phyloP scores from a whole-genome alignment of 2,329 filamentous ascomycete genomes.

The Lasiodiplodia hormozganensis region DNA sequence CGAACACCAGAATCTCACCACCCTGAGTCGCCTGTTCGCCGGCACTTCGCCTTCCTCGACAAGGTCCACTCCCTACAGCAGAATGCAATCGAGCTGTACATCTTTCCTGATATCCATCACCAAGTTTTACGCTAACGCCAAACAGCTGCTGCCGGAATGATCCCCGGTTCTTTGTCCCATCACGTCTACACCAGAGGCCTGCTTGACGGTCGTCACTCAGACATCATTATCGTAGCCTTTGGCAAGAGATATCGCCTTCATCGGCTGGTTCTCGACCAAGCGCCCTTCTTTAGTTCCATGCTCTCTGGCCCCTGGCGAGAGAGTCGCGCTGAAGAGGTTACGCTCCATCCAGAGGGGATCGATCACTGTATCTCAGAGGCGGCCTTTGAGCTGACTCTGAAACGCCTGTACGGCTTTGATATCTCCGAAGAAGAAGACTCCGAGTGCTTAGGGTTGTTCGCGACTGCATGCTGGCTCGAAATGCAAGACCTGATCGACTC shows the following conservation, averaged over 20 bases:
- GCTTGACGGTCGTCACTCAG: constrained; percentile 59
- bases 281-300: constrained; percentile 63
- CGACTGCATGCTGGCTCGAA: constrained; percentile 64
- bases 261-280: constrained; percentile 61
- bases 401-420: constrained; percentile 60
- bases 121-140: constrained; percentile 4
- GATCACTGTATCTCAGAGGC: constrained; percentile 60
- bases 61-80: constrained; percentile 51
- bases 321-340: constrained; percentile 59
- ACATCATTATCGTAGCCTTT: constrained; percentile 62
- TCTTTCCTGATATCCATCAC: neutral
- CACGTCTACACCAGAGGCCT: constrained; percentile 62
- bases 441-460: constrained; percentile 62
- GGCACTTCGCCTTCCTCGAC: constrained; percentile 48
- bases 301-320: constrained; percentile 64
- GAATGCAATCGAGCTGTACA: constrained; percentile 43
- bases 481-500: constrained; percentile 63
- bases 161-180: constrained; percentile 54
- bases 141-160: constrained; percentile 32
- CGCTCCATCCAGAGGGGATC: constrained; percentile 60
- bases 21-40: constrained; percentile 54
- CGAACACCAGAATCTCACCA: constrained; percentile 51
- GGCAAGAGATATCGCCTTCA: constrained; percentile 60
- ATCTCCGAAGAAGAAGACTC: constrained; percentile 57
- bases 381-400: constrained; percentile 62